Base-by-base conservation (phyloP, 2,329 filamentous ascomycete genomes). In the Venturia oleaginea region DNA sequence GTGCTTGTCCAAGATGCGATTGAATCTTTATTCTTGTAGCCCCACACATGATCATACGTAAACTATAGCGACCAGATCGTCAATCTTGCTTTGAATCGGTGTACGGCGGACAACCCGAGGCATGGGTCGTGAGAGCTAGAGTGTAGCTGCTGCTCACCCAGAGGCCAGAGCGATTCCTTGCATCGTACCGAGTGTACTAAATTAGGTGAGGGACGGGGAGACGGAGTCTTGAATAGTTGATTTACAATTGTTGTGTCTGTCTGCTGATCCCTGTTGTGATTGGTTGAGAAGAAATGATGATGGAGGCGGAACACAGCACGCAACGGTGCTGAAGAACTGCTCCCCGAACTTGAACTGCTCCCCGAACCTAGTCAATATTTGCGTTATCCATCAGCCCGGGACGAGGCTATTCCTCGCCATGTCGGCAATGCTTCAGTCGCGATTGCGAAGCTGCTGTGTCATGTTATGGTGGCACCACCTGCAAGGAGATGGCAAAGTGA, bases 291-390 rank as follows among this genome's bases (percentile, higher is more conserved):
- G 24, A 32, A n/a, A 55, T 55, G 11, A 30, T 32, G 51, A 34
- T 34, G 13, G 27, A 19, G 15, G 51, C 46, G 19, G 13, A 30
- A 51, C 27, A 30, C 22, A 10, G 46, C 15, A 34, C 7, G 8
- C 27, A 55, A 27, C 48, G 48, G 48, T 32, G 48, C 27, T 55
- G 27, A 34, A 22, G 15, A 19, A 32, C 30, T 55, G 30, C 51
- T 55, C 51, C 51, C 51, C 51, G 51, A 55, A 55, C 51, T 30
- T 55, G 15, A 19, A 32, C 30, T 55, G 30, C 51, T 55, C 51
- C 51, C 51, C 51, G 51, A 55, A 55, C 51, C 51, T 55, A n/a
- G n/a, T n/a, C n/a, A n/a, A n/a, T n/a, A n/a, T n/a, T n/a, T n/a
- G n/a, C n/a, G n/a, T n/a, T n/a, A n/a, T n/a, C n/a, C n/a, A n/a